Conservation (phyloP, 2,329 filamentous ascomycete genomes). For the Colletotrichum spaethianum region DNA sequence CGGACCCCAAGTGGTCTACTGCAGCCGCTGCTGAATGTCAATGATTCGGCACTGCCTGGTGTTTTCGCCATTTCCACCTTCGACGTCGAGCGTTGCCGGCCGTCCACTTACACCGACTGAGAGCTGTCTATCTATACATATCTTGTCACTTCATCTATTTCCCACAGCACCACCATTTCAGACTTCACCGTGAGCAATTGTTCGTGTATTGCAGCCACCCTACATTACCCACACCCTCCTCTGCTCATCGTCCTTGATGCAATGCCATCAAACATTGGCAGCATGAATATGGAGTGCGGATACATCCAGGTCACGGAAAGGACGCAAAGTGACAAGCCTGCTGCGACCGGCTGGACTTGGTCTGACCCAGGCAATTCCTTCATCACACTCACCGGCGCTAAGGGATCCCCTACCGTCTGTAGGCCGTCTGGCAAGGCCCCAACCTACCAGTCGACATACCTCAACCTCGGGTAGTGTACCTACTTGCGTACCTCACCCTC, state of each 20-base stretch:
- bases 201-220: background rate
- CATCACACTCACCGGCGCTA: conserved; percentile 30
- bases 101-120: conserved; percentile 29
- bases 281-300: conserved; percentile 20
- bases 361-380: conserved; percentile 31
- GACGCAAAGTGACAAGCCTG: conserved; percentile 20
- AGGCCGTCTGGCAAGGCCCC: background rate
- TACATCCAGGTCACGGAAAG: conserved; percentile 16
- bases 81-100: background rate
- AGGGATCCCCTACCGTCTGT: conserved; percentile 24
- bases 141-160: conserved; percentile 1
- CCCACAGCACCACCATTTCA: background rate
- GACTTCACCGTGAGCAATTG: background rate
- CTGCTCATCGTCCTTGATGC: conserved; percentile 14
- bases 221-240: conserved; percentile 30
- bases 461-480: background rate
- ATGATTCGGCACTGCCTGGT: background rate
- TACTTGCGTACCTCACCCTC: conserved; percentile 8
- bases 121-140: background rate
- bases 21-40: background rate
- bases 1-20: background rate
- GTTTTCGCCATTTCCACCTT: background rate
- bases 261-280: conserved; percentile 25
- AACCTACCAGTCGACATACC: background rate
- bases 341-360: conserved; percentile 17